Conservation (phyloP, 2,329 filamentous ascomycete species). For the Penicillium sp. region DNA sequence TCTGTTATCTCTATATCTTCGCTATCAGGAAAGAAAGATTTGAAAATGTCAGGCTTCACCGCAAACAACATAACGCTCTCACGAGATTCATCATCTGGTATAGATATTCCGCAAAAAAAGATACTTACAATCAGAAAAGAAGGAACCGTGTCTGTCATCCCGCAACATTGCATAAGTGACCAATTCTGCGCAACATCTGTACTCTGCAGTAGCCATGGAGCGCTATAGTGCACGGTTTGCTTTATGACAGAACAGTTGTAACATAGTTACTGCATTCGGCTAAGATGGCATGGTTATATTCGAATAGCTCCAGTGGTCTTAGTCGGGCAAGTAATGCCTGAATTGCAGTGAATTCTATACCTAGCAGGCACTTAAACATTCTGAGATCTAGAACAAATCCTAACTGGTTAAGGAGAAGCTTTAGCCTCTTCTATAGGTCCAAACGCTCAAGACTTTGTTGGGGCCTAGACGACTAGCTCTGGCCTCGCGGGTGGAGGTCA, state of each 20-base stretch:
- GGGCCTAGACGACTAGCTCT: not conserved
- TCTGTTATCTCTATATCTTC: too few species aligned
- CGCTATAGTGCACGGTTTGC: not conserved
- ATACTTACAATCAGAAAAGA: too few species aligned
- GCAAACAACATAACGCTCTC: too few species aligned
- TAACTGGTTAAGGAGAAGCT: not conserved
- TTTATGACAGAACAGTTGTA: not conserved
- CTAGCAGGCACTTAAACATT: not conserved
- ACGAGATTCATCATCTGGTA: too few species aligned
- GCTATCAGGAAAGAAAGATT: too few species aligned
- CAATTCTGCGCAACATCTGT: not conserved
- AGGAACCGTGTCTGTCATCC: constrained; percentile 16
- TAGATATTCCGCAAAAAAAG: too few species aligned
- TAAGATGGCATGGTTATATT: constrained; percentile 9
- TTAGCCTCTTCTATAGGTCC: constrained; percentile 13
- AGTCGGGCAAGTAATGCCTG: constrained; percentile 11
- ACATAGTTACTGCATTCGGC: constrained; percentile 4
- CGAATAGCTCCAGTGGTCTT: constrained; percentile 15
- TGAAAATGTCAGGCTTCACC: too few species aligned
- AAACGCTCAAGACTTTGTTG: constrained; percentile 7
- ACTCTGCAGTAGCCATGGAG: not conserved
- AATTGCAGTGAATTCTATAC: constrained; percentile 11
- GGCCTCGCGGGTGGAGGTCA: constrained; percentile 6
- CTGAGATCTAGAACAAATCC: constrained; percentile 11
- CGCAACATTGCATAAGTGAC: constrained; percentile 12